Evolutionary conservation across 495 filamentous ascomycete genomes (phyloP), one percentile per base, ranked within the genome.

Genomic region (Lasiosphaeriaceae sp.): DNA sequence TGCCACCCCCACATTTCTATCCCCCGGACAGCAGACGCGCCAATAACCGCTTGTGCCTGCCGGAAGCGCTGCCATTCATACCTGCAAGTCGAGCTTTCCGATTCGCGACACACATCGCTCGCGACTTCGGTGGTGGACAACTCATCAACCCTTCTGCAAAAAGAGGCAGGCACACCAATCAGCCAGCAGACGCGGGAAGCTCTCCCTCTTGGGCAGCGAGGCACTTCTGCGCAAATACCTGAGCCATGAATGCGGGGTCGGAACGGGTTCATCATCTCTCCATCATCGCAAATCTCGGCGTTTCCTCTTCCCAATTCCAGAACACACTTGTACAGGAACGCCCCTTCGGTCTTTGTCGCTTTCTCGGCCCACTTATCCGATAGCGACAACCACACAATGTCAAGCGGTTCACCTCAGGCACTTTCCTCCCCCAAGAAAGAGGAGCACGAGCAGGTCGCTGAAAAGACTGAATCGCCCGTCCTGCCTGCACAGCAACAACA

Each of bases 91-190:
- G 48, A 26, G 8, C 7, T 49, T 26, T 57, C 50, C 53, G 26
- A 64, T 60, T 64, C 57, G 61, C 53, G 61, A 50, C 50, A 54
- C 26, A 52, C 44, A 31, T 34, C 52, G 19, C 22, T 34, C 44
- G 45, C 35, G 22, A 47, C 20, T 39, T 37, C 41, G 34, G 16
- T 41, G 35, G 50, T 35, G 17, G 58, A 64, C 64, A 60, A 58
- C 58, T 64, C 64, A 67, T 56, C 61, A 59, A 52, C 37, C 50
- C 43, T 29, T 51, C 58, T 64, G 61, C 64, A 61, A 31, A n/a
- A 22, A 55, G 46, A 31, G 49, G 50, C 58, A 64, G 62, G 61
- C 61, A 64, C 61, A 62, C 64, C 64, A 67, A 67, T 67, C 61
- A 57, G 20, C 46, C 54, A 23, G 21, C 49, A 26, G 47, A 9